phyloP scores from a whole-genome alignment of 2,329 filamentous ascomycete genomes.

The Tolypocladium ophioglossoides region DNA sequence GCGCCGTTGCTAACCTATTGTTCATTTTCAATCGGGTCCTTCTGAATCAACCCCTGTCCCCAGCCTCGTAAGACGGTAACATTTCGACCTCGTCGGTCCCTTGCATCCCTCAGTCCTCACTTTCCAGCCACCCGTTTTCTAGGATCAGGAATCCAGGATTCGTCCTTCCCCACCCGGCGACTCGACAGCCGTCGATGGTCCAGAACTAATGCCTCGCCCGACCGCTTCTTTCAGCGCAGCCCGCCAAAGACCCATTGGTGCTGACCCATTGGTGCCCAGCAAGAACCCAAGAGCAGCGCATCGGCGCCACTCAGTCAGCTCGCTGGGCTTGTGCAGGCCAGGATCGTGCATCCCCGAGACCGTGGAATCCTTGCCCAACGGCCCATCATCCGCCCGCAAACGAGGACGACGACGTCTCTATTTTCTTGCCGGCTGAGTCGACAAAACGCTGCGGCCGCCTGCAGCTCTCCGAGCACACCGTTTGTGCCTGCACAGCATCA shows the following conservation, averaged over 20 bases:
- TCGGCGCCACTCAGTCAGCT: neutral
- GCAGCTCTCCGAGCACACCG: neutral
- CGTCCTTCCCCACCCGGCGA: neutral
- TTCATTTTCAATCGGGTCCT: neutral
- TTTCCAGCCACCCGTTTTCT: neutral
- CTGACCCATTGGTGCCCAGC: no score
- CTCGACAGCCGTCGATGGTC: neutral
- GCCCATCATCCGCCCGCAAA: neutral
- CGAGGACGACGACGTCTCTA: neutral
- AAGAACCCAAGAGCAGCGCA: neutral
- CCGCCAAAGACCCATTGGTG: neutral
- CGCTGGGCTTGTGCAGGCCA: neutral
- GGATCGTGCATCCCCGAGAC: neutral
- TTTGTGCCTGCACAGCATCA: neutral
- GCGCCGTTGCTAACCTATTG: neutral
- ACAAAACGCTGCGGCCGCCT: neutral
- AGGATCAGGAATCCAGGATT: neutral
- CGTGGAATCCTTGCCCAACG: conserved; percentile 3
- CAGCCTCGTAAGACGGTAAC: neutral
- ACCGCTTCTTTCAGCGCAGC: neutral
- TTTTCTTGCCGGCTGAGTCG: neutral
- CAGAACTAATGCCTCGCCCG: neutral
- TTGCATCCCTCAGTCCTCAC: neutral
- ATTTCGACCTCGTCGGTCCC: neutral
- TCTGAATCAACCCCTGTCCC: neutral